These are phyloP conservation scores for grape (Vitis vinifera) DNA, from an alignment of 164 flowering plant species.

Conservation along the genomic window DNA sequence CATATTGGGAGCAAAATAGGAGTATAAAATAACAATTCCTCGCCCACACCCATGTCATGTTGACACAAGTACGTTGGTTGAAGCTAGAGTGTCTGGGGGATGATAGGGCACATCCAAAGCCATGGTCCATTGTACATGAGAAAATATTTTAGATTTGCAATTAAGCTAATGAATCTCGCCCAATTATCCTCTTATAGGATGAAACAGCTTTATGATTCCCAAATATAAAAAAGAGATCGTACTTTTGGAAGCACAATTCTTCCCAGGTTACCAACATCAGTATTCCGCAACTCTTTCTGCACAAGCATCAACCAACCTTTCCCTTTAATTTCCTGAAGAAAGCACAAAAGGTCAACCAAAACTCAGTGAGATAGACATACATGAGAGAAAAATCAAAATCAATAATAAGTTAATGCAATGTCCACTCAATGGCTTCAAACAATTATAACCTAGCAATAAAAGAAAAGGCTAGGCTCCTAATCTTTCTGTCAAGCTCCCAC, in stretches of 20 bases:
- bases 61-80: no score
- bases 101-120: background rate
- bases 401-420: background rate
- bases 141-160: background rate
- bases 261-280: conserved; percentile 39
- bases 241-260: conserved; percentile 38
- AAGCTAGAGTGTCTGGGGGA: no score
- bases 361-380: background rate
- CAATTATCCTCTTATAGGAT: background rate
- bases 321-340: conserved; percentile 19
- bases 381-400: background rate
- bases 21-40: no score
- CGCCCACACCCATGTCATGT: no score
- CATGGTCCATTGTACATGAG: background rate
- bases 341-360: conserved; percentile 10
- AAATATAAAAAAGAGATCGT: conserved; percentile 2
- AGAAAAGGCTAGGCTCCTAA: background rate
- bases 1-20: no score
- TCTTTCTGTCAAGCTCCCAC: background rate
- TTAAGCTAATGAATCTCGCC: background rate
- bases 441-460: background rate
- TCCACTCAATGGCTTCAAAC: background rate
- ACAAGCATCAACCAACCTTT: conserved; percentile 23
- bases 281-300: conserved; percentile 35
- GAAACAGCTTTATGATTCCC: background rate